phyloP scores from a whole-genome alignment of 106 monocot species.

The Platanthera guangdongensis region DNA sequence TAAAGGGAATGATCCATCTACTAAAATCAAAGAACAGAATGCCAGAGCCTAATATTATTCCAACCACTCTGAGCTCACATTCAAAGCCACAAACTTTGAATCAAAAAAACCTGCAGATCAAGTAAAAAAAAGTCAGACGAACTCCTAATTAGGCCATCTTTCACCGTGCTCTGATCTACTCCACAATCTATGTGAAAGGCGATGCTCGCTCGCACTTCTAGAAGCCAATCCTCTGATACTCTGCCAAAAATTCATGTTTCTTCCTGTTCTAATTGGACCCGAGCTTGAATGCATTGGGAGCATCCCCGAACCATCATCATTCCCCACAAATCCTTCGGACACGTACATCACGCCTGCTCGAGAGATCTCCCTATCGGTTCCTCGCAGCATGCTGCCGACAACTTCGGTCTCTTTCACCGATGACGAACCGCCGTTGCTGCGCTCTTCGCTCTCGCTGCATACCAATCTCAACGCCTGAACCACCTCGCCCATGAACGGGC shows the following conservation, averaged over 20 bases:
- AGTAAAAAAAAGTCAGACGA: background rate
- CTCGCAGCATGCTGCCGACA: conserved; percentile 12
- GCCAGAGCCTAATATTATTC: background rate
- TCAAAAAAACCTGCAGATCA: too few relatives aligned
- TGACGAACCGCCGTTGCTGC: conserved; percentile 32
- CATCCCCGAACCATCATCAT: conserved; percentile 40
- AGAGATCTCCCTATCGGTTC: conserved; percentile 37
- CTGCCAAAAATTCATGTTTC: conserved; percentile 46
- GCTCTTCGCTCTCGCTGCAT: conserved; percentile 43
- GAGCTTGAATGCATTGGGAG: conserved; percentile 58
- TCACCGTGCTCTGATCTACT: conserved; percentile 6
- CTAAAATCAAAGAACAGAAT: background rate
- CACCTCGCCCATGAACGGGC: conserved; percentile 93
- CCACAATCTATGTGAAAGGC: conserved; percentile 19
- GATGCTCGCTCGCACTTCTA: conserved; percentile 58
- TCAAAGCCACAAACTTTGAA: background rate
- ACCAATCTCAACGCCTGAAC: conserved; percentile 89
- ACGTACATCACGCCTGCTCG: conserved; percentile 49
- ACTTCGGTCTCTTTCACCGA: conserved; percentile 26
- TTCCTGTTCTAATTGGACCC: conserved; percentile 46
- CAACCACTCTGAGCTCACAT: background rate
- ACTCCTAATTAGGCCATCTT: background rate
- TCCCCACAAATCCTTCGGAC: conserved; percentile 13
- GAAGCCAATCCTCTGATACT: conserved; percentile 40
- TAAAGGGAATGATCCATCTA: too few relatives aligned